Evolutionary conservation across 768 basidiomycete genomes (phyloP).

Genomic region (Pleurotus platypus): DNA sequence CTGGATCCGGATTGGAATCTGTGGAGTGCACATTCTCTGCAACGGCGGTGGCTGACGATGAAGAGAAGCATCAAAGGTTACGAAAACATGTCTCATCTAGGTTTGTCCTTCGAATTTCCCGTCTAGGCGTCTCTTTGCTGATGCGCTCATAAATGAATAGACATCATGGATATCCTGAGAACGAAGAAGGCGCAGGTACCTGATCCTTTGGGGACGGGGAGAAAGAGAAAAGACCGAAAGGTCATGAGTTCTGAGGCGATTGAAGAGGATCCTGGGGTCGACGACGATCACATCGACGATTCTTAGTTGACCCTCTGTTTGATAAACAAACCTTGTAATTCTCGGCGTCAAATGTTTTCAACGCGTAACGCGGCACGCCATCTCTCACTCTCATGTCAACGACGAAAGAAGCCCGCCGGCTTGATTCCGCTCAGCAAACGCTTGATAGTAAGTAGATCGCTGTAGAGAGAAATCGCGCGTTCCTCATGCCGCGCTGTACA

Average conservation of each 20-base stretch:
- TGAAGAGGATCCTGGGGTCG: conserved; percentile 24
- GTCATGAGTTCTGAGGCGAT: conserved; percentile 50
- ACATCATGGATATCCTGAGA: conserved; percentile 79
- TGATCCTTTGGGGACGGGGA: conserved; percentile 17
- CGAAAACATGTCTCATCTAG: conserved; percentile 79
- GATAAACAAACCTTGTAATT: too few relatives aligned
- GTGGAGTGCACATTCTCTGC: conserved; percentile 79
- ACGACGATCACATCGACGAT: background rate
- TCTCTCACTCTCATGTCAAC: too few relatives aligned
- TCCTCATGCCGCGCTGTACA: background rate
- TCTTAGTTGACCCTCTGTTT: too few relatives aligned
- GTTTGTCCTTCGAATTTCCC: conserved; percentile 28
- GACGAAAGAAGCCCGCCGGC: conserved; percentile 53
- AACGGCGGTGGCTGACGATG: conserved; percentile 79
- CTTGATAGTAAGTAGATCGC: conserved; percentile 54
- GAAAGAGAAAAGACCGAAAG: conserved; percentile 43
- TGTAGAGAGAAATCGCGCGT: too few relatives aligned
- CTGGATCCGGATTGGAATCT: conserved; percentile 76
- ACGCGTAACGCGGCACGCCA: too few relatives aligned
- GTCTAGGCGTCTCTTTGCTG: background rate
- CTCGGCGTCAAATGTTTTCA: too few relatives aligned
- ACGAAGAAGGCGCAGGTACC: conserved; percentile 68
- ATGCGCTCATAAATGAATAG: conserved; percentile 31
- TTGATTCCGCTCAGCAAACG: conserved; percentile 64
- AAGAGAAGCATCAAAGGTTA: conserved; percentile 72